Evolutionary conservation across 1,284 basidiomycete species (phyloP).

Genomic region (Sanghuangporus weigelae): DNA sequence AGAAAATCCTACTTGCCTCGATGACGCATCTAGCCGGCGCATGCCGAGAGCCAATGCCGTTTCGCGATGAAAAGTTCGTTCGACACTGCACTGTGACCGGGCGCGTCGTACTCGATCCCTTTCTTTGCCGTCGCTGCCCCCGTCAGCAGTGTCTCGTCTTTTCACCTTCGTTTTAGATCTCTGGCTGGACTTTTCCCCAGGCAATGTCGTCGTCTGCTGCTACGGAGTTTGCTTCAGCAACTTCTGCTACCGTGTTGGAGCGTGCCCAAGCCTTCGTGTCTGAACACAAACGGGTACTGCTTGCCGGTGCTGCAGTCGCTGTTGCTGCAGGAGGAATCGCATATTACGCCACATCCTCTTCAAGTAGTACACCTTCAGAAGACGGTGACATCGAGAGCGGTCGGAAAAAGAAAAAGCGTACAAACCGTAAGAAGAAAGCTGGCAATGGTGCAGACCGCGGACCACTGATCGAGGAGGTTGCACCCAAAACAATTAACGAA

Average conservation of each 20-base stretch:
- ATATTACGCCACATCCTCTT: conserved; percentile 59
- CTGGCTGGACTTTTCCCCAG: not conserved
- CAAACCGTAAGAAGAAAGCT: conserved; percentile 59
- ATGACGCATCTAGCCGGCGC: not conserved
- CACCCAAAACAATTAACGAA: conserved; percentile 34
- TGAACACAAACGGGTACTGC: conserved; percentile 67
- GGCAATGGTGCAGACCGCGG: conserved; percentile 48
- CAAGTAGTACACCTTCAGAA: conserved; percentile 33
- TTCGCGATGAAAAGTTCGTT: not conserved
- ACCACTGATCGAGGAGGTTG: conserved; percentile 69
- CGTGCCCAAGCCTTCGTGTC: conserved; percentile 67
- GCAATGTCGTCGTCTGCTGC: conserved; percentile 5
- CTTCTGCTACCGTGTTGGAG: conserved; percentile 36
- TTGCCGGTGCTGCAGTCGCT: conserved; percentile 66
- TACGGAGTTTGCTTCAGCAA: conserved; percentile 3
- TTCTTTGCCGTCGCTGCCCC: not conserved
- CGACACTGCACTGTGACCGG: not conserved
- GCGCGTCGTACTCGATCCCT: not conserved
- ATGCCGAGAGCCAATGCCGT: not conserved
- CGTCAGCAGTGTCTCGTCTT: not conserved
- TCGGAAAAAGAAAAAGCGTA: conserved; percentile 39
- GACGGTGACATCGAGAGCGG: conserved; percentile 41
- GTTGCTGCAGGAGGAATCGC: conserved; percentile 73
- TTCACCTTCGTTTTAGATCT: not conserved
- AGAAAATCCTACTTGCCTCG: too few relatives aligned